These are phyloP conservation scores for Spathaspora girioi DNA, from an alignment of 805 yeast species.

Conservation along the genomic window DNA sequence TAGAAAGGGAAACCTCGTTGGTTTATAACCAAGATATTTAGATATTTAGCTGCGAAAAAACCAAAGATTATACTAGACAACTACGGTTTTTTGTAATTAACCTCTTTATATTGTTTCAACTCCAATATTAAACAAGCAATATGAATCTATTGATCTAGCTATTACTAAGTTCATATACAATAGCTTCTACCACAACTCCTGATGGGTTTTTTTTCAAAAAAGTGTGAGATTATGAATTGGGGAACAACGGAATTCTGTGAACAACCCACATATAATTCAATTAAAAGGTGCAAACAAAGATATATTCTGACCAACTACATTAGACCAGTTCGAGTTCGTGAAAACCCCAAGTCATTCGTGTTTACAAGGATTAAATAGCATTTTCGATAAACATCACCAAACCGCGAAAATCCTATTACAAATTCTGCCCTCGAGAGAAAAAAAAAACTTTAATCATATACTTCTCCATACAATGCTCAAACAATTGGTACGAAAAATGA, in stretches of 20 bases:
- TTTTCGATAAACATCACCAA: too few species aligned
- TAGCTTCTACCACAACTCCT: not conserved
- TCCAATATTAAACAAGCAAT: not conserved
- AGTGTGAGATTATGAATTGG: slow-evolving; percentile 5
- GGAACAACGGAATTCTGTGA: slow-evolving; percentile 1
- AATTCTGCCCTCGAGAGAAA: not conserved
- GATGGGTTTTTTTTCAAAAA: slow-evolving; percentile 2
- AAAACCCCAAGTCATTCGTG: not conserved
- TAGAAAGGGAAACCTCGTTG: slow-evolving; percentile 41
- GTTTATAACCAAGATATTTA: slow-evolving; percentile 6
- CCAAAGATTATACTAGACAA: not conserved
- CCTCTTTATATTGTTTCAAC: not conserved
- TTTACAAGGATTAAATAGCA: not conserved
- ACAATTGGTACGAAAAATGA: slow-evolving; percentile 5
- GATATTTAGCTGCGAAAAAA: not conserved
- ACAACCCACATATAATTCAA: not conserved
- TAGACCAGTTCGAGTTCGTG: not conserved
- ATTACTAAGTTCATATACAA: not conserved
- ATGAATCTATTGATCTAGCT: not conserved
- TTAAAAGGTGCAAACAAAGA: not conserved
- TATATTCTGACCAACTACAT: not conserved
- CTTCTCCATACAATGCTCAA: slow-evolving; percentile 4
- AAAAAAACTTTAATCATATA: not conserved
- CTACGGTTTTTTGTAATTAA: not conserved
- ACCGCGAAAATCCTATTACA: not conserved